Base-by-base conservation (phyloP, 768 basidiomycete genomes). In the Lepiota venenata region DNA sequence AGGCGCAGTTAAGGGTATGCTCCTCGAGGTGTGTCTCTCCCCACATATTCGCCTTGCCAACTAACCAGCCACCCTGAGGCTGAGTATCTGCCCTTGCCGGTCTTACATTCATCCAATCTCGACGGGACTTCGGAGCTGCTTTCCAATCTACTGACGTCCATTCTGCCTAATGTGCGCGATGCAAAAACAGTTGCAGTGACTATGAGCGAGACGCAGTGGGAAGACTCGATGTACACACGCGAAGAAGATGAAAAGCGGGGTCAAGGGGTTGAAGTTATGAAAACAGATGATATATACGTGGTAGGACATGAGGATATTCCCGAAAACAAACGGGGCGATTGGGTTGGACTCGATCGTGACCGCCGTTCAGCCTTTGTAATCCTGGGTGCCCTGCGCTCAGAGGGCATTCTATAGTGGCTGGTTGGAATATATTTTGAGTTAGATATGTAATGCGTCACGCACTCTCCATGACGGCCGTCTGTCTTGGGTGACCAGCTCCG, bases 1-100 rank as follows among this genome's bases (percentile, higher is more conserved):
- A 18, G 88, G 89, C 29, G 81, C 81, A 5, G 75, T 87, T 3
- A 89, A 84, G 62, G 90, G 90, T n/a, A 89, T 93, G 86, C 74
- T 93, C 38, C 72, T 93, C 22, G 90, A 93, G 82, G 90, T 88
- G 55, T 56, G 47, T 51, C 4, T 37, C 16, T 16, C 44, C 52
- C 48, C 37, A 32, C 51, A 32, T 32, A 32, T 32, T 27, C 29
- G 37, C 50, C 61, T 29, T 49, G 27, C 10, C 32, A 61, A 51
- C 27, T 50, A 18, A 57, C n/a, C 36, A 55, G 9, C 14, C 50
- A 25, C 18, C 39, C n/a, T n/a, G n/a, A 91, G 90, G 90, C 88
- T 6, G 90, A 93, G 66, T 93, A 92, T 64, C 79, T 91, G 14
- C 90, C 90, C 2, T 71, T 93, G 11, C 85, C 88, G 2, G 77